phyloP scores from a whole-genome alignment of 2,329 filamentous ascomycete genomes.

The Aspergillus tamarii region DNA sequence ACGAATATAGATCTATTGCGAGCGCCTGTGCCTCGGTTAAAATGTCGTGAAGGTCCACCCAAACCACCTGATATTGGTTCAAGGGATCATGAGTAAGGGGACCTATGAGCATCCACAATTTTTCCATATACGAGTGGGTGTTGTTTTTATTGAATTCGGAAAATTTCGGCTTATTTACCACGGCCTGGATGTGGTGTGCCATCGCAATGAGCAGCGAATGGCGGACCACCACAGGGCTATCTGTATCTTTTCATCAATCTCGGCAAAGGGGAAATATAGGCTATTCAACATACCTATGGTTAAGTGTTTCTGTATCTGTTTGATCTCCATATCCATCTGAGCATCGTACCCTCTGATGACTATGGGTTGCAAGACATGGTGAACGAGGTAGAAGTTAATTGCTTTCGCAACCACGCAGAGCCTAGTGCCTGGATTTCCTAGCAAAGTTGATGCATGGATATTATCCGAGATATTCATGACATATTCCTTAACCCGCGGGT shows the following conservation, averaged over 20 bases:
- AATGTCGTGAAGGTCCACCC: slow-evolving; percentile 26
- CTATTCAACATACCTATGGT: slow-evolving; percentile 23
- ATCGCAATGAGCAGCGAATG: slow-evolving; percentile 25
- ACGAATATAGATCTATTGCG: slow-evolving; percentile 30
- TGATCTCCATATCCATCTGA: slow-evolving; percentile 26
- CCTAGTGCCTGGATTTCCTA: slow-evolving; percentile 27
- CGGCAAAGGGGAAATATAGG: background rate
- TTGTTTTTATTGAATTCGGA: slow-evolving; percentile 25
- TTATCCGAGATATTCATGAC: slow-evolving; percentile 23
- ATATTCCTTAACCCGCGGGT: slow-evolving; percentile 21
- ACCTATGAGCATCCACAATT: slow-evolving; percentile 26
- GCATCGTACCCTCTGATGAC: slow-evolving; percentile 31
- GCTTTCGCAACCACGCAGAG: slow-evolving; percentile 31
- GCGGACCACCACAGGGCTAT: slow-evolving; percentile 22
- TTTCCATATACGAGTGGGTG: slow-evolving; percentile 19
- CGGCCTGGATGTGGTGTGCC: slow-evolving; percentile 22
- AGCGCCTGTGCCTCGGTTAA: slow-evolving; percentile 33
- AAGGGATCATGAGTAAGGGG: slow-evolving; percentile 25
- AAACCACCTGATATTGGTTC: slow-evolving; percentile 16
- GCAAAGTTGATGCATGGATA: slow-evolving; percentile 22
- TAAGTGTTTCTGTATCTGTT: slow-evolving; percentile 21
- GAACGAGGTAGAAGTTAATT: slow-evolving; percentile 31
- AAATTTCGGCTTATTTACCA: slow-evolving; percentile 28
- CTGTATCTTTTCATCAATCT: slow-evolving; percentile 12
- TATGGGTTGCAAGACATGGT: slow-evolving; percentile 26